Evolutionary conservation across 306 rosid genomes (phyloP).

Genomic region (Prunus salicina): DNA sequence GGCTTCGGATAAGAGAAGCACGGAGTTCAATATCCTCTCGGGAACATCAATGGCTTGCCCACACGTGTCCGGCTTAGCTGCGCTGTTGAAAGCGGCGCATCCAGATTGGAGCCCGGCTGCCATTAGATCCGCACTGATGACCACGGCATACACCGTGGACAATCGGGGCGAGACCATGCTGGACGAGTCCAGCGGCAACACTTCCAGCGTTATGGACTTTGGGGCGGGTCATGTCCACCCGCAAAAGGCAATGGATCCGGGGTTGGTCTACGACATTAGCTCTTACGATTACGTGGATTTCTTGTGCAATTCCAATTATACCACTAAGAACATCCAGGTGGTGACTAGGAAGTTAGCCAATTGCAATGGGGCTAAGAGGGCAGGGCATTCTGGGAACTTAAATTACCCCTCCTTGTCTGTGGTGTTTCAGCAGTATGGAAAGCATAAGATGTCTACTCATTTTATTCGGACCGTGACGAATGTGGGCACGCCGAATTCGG

Average conservation of each 20-base stretch:
- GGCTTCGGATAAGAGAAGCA: constrained; percentile 55
- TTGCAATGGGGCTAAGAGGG: constrained; percentile 65
- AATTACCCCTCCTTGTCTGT: constrained; percentile 78
- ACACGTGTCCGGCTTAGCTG: constrained; percentile 84
- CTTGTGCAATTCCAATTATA: constrained; percentile 84
- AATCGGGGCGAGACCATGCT: constrained; percentile 60
- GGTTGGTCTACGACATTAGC: constrained; percentile 60
- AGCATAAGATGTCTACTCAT: constrained; percentile 70
- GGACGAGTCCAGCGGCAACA: constrained; percentile 83
- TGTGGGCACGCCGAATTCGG: constrained; percentile 73
- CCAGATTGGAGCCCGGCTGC: constrained; percentile 94
- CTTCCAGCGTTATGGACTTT: constrained; percentile 64
- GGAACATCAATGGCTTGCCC: constrained; percentile 99
- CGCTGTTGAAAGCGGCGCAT: constrained; percentile 84
- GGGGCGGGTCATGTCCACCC: constrained; percentile 95
- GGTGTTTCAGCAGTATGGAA: constrained; percentile 79
- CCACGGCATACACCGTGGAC: constrained; percentile 74
- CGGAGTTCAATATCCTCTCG: constrained; percentile 77
- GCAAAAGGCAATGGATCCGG: constrained; percentile 78
- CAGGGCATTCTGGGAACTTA: constrained; percentile 78
- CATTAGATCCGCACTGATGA: constrained; percentile 79
- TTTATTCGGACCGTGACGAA: constrained; percentile 82
- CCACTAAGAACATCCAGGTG: constrained; percentile 53
- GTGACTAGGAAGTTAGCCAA: constrained; percentile 64
- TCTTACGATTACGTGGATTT: constrained; percentile 68